Evolutionary conservation across 73 alveolate species (phyloP).

Genomic region (Paramecium sexaurelia): DNA sequence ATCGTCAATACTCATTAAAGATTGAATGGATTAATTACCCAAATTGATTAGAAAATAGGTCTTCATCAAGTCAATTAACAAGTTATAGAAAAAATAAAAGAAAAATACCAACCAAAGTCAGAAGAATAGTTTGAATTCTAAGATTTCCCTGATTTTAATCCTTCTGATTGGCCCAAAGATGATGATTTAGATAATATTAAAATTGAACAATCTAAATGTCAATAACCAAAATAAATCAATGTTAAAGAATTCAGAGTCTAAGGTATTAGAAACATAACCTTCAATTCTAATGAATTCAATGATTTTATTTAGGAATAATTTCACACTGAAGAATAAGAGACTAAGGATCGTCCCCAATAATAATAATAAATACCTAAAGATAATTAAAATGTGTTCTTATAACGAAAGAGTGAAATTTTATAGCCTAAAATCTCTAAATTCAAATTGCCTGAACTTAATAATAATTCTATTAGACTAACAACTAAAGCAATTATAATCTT

Average conservation of each 20-base stretch:
- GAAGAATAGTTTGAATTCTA: neutral
- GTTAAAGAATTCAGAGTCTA: neutral
- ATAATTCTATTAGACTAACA: neutral
- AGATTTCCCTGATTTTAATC: slow-evolving; percentile 22
- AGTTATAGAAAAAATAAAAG: neutral
- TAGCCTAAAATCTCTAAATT: neutral
- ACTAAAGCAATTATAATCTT: neutral
- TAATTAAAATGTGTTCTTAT: neutral
- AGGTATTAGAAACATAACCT: neutral
- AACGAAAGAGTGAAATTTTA: neutral
- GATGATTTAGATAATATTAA: neutral
- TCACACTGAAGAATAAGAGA: neutral
- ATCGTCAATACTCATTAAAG: neutral
- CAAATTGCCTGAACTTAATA: neutral
- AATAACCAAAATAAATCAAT: neutral
- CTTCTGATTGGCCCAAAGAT: neutral
- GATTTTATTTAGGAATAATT: neutral
- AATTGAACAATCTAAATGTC: neutral
- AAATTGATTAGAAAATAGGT: slow-evolving; percentile 34
- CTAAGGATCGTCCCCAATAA: neutral
- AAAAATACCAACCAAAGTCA: neutral
- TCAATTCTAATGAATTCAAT: neutral
- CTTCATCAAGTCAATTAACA: neutral
- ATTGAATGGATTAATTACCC: neutral
- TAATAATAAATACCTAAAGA: neutral